These are phyloP conservation scores for Coffea humblotiana DNA, from an alignment of 305 asterid species.

Conservation along the genomic window DNA sequence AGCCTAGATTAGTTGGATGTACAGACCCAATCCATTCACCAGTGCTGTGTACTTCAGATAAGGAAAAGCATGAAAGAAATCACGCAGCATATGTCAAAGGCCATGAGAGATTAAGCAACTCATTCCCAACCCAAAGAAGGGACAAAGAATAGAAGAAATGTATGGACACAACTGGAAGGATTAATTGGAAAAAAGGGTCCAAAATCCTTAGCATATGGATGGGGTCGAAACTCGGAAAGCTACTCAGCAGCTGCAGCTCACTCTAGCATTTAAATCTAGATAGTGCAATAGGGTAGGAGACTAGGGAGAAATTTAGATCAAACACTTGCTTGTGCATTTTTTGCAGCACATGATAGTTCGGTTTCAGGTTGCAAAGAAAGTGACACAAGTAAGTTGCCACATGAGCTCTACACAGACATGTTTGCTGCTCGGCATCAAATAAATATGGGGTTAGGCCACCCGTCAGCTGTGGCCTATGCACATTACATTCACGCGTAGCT, in stretches of 20 bases:
- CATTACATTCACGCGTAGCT: neutral
- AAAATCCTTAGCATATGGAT: neutral
- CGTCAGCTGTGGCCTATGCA: neutral
- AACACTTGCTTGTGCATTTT: neutral
- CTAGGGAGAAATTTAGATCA: neutral
- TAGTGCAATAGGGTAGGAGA: neutral
- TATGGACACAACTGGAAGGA: neutral
- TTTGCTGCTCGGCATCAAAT: slow-evolving; percentile 1
- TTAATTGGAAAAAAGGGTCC: neutral
- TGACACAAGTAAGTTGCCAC: slow-evolving; percentile 9
- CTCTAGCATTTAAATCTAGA: neutral
- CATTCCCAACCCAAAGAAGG: too few species aligned
- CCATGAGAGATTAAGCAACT: too few species aligned
- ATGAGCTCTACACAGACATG: slow-evolving; percentile 7
- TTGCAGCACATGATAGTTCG: slow-evolving; percentile 1
- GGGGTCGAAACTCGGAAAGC: neutral
- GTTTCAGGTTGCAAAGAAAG: slow-evolving; percentile 17
- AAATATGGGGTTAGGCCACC: neutral
- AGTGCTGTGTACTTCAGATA: too few species aligned
- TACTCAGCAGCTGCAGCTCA: neutral
- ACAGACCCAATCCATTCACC: too few species aligned
- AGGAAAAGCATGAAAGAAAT: too few species aligned
- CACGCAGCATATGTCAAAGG: too few species aligned
- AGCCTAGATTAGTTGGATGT: too few species aligned
- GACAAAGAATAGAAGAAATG: neutral